Evolutionary conservation across 2,329 filamentous ascomycete species (phyloP).

Genomic region (Emergomyces pasteurianus): DNA sequence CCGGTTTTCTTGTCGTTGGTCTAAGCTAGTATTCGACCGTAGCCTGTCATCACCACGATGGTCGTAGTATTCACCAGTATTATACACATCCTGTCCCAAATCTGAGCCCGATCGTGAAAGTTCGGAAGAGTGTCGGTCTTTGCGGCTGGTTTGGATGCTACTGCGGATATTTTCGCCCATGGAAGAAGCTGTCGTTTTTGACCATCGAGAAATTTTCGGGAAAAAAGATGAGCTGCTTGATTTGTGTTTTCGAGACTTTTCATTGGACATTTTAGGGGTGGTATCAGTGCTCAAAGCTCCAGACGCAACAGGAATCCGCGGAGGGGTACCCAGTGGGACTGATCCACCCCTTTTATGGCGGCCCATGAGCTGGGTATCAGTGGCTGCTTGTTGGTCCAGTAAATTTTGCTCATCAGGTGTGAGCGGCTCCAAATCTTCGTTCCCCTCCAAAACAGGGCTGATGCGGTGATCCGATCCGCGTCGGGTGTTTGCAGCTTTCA

Average conservation of each 20-base stretch:
- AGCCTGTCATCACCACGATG: conserved; percentile 35
- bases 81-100: conserved; percentile 50
- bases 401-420: conserved; percentile 36
- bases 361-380: conserved; percentile 43
- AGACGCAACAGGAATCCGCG: conserved; percentile 28
- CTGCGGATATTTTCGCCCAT: conserved; percentile 65
- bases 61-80: conserved; percentile 33
- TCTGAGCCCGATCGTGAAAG: conserved; percentile 69
- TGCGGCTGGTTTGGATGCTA: conserved; percentile 41
- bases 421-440: conserved; percentile 53
- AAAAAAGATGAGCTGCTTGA: conserved; percentile 71
- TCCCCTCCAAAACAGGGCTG: conserved; percentile 76
- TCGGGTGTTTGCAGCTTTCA: conserved; percentile 33
- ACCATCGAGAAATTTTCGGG: conserved; percentile 94
- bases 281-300: conserved; percentile 60
- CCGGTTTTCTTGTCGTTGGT: conserved; percentile 32
- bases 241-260: conserved; percentile 79
- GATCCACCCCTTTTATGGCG: conserved; percentile 31
- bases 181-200: conserved; percentile 86
- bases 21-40: conserved; percentile 32
- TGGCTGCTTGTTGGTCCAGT: conserved; percentile 44
- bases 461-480: conserved; percentile 63
- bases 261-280: conserved; percentile 52
- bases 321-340: conserved; percentile 34
- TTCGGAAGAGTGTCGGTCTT: conserved; percentile 51